Percentiles rank a stretch among this genome's conserved stretches.
Evolutionary conservation across 1,139 yeast species (phyloP).

Genomic region (Scheffersomyces parashehatae): DNA sequence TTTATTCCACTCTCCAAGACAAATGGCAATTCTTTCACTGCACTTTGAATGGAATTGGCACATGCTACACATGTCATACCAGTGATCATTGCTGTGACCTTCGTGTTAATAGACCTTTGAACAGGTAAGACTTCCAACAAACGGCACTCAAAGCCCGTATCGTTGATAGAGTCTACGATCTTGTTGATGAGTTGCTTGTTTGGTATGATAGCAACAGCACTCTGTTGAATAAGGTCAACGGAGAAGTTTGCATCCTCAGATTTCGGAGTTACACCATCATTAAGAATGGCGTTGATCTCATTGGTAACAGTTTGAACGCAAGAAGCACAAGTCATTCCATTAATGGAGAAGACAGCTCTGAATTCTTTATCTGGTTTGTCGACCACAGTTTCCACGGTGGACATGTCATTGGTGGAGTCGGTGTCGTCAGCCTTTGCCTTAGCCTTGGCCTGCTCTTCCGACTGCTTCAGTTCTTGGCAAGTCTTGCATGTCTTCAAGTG

Average conservation of each 20-base stretch:
- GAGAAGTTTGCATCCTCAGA: constrained; percentile 30
- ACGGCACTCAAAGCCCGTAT: constrained; percentile 58
- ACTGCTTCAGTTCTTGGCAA: constrained; percentile 23
- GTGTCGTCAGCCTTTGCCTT: not conserved
- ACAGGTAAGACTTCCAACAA: constrained; percentile 63
- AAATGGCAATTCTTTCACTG: constrained; percentile 53
- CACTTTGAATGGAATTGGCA: constrained; percentile 53
- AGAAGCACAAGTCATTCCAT: constrained; percentile 69
- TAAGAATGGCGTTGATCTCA: constrained; percentile 38
- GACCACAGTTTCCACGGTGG: constrained; percentile 29
- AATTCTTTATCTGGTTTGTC: constrained; percentile 28
- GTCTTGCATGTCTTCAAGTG: constrained; percentile 36
- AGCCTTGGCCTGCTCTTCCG: constrained; percentile 6
- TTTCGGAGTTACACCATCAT: constrained; percentile 9
- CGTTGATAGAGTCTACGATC: constrained; percentile 49
- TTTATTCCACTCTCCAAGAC: constrained; percentile 56
- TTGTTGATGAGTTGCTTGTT: constrained; percentile 54
- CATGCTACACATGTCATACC: constrained; percentile 82
- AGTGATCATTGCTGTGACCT: constrained; percentile 61
- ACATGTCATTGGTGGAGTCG: constrained; percentile 3
- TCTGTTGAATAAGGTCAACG: constrained; percentile 44
- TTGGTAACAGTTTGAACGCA: constrained; percentile 52
- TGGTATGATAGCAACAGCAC: constrained; percentile 48
- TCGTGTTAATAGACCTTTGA: constrained; percentile 45
- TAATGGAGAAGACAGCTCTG: constrained; percentile 55